These are phyloP conservation scores for Amaranthus cruentus DNA, from an alignment of 148 eudicot species.

Conservation along the genomic window DNA sequence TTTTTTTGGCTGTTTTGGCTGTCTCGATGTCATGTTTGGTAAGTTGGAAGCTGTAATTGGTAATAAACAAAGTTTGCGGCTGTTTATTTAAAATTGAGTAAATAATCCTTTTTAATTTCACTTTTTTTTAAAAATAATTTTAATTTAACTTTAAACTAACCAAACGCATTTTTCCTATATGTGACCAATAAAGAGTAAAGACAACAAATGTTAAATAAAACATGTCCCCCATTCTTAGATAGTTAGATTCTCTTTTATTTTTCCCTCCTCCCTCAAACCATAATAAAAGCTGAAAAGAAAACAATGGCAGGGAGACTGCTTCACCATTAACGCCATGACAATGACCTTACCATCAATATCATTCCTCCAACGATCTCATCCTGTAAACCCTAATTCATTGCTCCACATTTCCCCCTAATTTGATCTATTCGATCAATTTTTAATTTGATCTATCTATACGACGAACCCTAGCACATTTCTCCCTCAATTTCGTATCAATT, in stretches of 20 bases:
- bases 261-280: not conserved
- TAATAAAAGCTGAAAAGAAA: not conserved
- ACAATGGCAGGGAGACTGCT: slow-evolving; percentile 11
- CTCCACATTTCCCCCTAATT: not conserved
- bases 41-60: too few relatives aligned
- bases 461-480: slow-evolving; percentile 3
- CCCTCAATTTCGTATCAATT: not conserved
- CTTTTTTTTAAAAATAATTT: too few relatives aligned
- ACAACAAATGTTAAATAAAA: too few relatives aligned
- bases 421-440: not conserved
- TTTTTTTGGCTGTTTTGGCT: too few relatives aligned
- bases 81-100: too few relatives aligned
- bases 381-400: slow-evolving; percentile 5
- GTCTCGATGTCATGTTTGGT: too few relatives aligned
- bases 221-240: too few relatives aligned
- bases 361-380: not conserved
- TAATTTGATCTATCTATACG: not conserved
- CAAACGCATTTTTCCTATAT: too few relatives aligned
- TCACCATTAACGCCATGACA: slow-evolving; percentile 15
- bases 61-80: too few relatives aligned
- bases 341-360: slow-evolving; percentile 4
- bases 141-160: too few relatives aligned
- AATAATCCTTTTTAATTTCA: too few relatives aligned
- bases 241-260: not conserved
- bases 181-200: too few relatives aligned